A percentile compares a stretch with the other conserved stretches of the same genome.
These are phyloP conservation scores for Chimonanthus salicifolius DNA, from an alignment of 164 flowering plant species.

Conservation along the genomic window DNA sequence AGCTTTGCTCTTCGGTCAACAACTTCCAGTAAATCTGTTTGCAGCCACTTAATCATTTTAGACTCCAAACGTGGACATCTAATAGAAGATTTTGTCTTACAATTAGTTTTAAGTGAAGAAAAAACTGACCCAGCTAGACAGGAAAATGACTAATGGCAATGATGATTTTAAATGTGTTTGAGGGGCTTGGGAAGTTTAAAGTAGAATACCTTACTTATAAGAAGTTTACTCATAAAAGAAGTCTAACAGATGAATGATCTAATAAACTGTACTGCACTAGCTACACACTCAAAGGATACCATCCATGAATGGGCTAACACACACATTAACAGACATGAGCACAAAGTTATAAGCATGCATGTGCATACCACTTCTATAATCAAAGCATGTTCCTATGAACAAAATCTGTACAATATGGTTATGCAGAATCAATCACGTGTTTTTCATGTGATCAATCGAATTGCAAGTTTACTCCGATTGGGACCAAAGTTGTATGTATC, in stretches of 20 bases:
- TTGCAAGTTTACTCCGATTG: too few species aligned
- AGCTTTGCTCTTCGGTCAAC: constrained; percentile 96
- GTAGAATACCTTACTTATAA: not conserved
- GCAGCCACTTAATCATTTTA: constrained; percentile 1
- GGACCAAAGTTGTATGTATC: too few species aligned
- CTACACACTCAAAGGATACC: not conserved
- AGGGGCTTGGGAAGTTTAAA: not conserved
- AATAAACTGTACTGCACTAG: not conserved
- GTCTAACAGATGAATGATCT: not conserved
- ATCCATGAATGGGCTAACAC: too few species aligned
- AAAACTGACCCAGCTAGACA: not conserved
- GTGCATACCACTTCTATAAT: too few species aligned
- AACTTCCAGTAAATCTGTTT: constrained; percentile 83
- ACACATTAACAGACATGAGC: too few species aligned
- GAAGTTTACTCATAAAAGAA: not conserved
- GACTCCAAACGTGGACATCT: not conserved
- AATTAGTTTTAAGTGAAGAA: not conserved
- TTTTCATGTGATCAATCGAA: too few species aligned
- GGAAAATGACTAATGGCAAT: not conserved
- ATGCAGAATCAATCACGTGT: too few species aligned
- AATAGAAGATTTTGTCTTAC: not conserved
- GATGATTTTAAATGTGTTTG: not conserved
- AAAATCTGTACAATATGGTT: too few species aligned
- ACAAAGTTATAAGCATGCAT: too few species aligned
- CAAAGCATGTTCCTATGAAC: too few species aligned